Conservation (phyloP, 495 filamentous ascomycete species). For the Xeromyces bisporus region DNA sequence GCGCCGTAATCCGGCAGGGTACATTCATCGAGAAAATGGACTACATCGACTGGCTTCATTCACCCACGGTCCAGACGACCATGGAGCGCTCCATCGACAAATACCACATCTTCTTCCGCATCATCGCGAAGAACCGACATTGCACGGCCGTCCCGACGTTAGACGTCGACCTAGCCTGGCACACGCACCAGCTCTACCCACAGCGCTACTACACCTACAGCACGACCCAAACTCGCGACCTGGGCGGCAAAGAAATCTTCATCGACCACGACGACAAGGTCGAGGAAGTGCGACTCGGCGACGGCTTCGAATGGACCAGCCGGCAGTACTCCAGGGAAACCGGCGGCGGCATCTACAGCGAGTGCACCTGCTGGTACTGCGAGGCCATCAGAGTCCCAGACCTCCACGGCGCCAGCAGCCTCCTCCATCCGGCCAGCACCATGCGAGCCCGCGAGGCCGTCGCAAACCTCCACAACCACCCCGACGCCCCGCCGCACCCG, state of each 20-base stretch:
- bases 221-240: slow-evolving; percentile 2
- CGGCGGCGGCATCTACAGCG: slow-evolving; percentile 50
- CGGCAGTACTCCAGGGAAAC: slow-evolving; percentile 44
- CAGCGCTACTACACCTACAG: slow-evolving; percentile 43
- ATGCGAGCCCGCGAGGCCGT: slow-evolving; percentile 21
- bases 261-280: slow-evolving; percentile 84
- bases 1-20: slow-evolving; percentile 66
- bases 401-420: slow-evolving; percentile 27
- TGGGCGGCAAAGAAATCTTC: slow-evolving; percentile 19
- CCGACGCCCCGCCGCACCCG: slow-evolving; percentile 36
- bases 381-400: slow-evolving; percentile 50
- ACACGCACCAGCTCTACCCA: slow-evolving; percentile 47
- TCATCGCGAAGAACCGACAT: slow-evolving; percentile 40
- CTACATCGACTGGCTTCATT: slow-evolving; percentile 60
- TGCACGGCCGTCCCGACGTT: slow-evolving; percentile 61
- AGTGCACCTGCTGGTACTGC: slow-evolving; percentile 88
- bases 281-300: slow-evolving; percentile 40
- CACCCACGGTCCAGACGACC: slow-evolving; percentile 42
- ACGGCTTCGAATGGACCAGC: slow-evolving; percentile 58
- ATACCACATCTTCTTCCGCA: slow-evolving; percentile 50
- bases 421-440: slow-evolving; percentile 15
- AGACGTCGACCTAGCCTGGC: slow-evolving; percentile 75
- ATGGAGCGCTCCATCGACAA: slow-evolving; percentile 51
- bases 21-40: slow-evolving; percentile 73
- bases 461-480: slow-evolving; percentile 34